A percentile compares a stretch with the other conserved stretches of the same genome.
These are phyloP conservation scores for Termitomyces sp. DNA, from an alignment of 768 basidiomycete genomes.

Conservation along the genomic window DNA sequence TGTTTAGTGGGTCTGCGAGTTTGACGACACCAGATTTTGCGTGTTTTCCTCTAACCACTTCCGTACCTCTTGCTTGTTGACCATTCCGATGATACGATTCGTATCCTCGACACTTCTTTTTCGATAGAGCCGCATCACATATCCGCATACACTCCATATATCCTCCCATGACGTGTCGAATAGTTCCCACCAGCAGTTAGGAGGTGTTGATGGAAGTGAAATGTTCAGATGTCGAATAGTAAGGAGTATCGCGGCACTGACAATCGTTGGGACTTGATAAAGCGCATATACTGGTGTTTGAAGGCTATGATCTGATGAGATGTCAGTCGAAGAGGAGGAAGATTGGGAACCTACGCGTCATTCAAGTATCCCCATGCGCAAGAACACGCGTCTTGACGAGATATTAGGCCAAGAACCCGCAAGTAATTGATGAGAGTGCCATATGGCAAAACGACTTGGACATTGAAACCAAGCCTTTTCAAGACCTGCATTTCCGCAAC, in stretches of 20 bases:
- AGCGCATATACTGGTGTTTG: conserved; percentile 92
- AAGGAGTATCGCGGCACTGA: conserved; percentile 85
- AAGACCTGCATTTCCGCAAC: conserved; percentile 97
- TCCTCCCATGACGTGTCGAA: conserved; percentile 94
- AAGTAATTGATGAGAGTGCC: conserved; percentile 94
- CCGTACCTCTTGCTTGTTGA: conserved; percentile 77
- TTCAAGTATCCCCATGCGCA: conserved; percentile 94
- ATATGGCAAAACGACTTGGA: conserved; percentile 90
- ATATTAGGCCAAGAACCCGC: conserved; percentile 81
- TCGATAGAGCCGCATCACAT: conserved; percentile 79
- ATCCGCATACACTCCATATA: conserved; percentile 80
- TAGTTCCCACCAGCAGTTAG: conserved; percentile 87
- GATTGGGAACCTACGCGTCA: conserved; percentile 69
- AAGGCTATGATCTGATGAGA: conserved; percentile 46
- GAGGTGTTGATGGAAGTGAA: conserved; percentile 65
- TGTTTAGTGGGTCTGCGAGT: background rate
- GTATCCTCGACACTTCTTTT: conserved; percentile 44
- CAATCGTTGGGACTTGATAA: conserved; percentile 87
- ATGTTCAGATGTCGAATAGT: conserved; percentile 70
- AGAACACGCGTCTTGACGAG: conserved; percentile 63
- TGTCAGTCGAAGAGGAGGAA: background rate
- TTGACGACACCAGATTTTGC: background rate
- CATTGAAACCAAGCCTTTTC: conserved; percentile 94
- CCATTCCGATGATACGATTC: conserved; percentile 48
- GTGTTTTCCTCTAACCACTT: conserved; percentile 69